phyloP scores from a whole-genome alignment of 1,284 basidiomycete genomes.

The Neonothopanus nambi region DNA sequence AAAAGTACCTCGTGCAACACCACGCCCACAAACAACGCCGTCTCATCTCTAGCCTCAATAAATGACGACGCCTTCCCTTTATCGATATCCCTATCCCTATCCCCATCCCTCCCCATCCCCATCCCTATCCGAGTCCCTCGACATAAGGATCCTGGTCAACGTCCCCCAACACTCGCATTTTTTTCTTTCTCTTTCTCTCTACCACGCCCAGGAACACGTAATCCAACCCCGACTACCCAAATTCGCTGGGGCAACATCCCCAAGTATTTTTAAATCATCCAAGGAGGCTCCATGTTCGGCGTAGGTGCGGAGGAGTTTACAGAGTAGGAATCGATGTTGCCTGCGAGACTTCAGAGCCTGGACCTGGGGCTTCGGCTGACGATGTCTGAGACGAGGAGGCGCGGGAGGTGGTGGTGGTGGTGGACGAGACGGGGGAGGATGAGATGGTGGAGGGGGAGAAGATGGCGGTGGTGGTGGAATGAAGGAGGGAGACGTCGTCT shows the following conservation, averaged over 20 bases:
- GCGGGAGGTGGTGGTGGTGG: too few species aligned
- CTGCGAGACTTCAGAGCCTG: too few species aligned
- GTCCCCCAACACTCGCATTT: conserved; percentile 28
- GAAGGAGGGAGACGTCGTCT: conserved; percentile 63
- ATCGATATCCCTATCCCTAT: too few species aligned
- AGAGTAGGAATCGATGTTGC: too few species aligned
- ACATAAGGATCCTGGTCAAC: conserved; percentile 32
- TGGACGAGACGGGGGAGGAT: conserved; percentile 75
- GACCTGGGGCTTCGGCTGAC: too few species aligned
- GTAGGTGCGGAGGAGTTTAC: too few species aligned
- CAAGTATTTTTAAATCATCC: conserved; percentile 48
- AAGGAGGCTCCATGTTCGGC: conserved; percentile 49
- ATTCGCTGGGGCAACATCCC: conserved; percentile 42
- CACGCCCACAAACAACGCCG: conserved; percentile 47
- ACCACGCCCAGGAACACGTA: too few species aligned
- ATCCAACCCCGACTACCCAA: conserved; percentile 52
- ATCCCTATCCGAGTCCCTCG: background rate
- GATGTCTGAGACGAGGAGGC: too few species aligned
- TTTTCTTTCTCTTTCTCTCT: conserved; percentile 27
- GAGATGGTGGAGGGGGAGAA: conserved; percentile 55
- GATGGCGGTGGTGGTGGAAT: conserved; percentile 37
- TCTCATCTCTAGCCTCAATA: conserved; percentile 28
- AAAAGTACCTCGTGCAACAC: conserved; percentile 41
- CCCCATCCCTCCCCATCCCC: too few species aligned
- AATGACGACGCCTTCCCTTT: conserved; percentile 3